Base-by-base conservation (phyloP, 768 basidiomycete species). In the Rhodotorula graminis region DNA sequence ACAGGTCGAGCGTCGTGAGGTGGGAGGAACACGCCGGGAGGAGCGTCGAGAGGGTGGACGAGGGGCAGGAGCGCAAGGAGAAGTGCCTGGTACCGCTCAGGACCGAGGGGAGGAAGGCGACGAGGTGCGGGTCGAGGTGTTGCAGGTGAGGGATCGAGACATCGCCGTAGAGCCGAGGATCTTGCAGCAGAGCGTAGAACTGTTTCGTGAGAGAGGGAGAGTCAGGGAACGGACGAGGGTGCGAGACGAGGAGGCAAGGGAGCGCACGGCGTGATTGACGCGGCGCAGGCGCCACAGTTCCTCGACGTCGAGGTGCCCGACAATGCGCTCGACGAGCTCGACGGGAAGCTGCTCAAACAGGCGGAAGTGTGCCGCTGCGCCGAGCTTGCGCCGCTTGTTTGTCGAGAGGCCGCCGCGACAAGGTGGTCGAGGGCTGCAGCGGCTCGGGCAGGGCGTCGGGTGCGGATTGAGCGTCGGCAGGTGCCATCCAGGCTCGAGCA, bases 1-100 rank as follows among this genome's bases (percentile, higher is more conserved):
- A 50, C 19, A 67, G 40, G 59, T 67, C 66, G 50, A 67, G 59
- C 6, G 21, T 25, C 2, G 49, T 31, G 29, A 67, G 59, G 19
- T 31, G 47, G 5, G 46, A 12, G 0, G 57, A n/a, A 27, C 57
- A 47, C 16, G 5, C 12, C 0, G 49, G 52, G 2, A 67, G 29
- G 40, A 53, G n/a, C 2, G 2, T 1, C 1, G 21, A 4, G 2
- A 67, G 59, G 3, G 49, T 25, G 21, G n/a, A 2, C 10, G 46
- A 31, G 19, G 66, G 66, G 29, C 44, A 67, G 18, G 59, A 61
- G 27, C 33, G 49, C 11, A 61, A 50, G 7, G 40, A 19, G 49
- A 61, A 59, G 19, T 59, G 40, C n/a, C 59, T 42, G 12, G 59
- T 47, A 27, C 60, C 60, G 44, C 25, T 9, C 9, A 46, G 60